Percentiles rank a stretch among this genome's conserved stretches.
These are phyloP conservation scores for Telopea speciosissima DNA, from an alignment of 177 flowering plant genomes.

Conservation along the genomic window DNA sequence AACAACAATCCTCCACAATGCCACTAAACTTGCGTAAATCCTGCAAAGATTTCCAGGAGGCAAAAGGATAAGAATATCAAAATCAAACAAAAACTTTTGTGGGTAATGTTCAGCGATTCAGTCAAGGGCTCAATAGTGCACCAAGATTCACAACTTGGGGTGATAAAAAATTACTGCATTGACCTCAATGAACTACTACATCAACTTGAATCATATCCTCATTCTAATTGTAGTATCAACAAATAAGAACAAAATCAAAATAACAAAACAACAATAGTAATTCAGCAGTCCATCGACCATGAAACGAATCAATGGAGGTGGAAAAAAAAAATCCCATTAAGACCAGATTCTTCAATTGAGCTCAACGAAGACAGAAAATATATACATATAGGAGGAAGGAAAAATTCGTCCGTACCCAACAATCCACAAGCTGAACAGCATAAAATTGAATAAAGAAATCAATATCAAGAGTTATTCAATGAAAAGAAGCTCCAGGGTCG, in stretches of 20 bases:
- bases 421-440: neutral
- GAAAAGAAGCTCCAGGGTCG: neutral
- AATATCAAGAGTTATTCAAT: neutral
- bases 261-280: neutral
- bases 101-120: neutral
- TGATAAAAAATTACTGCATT: neutral
- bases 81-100: neutral
- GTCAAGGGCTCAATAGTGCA: neutral
- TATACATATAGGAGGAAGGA: neutral
- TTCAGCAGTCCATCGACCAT: neutral
- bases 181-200: neutral
- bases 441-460: neutral
- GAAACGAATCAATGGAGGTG: neutral
- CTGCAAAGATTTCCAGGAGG: conserved; percentile 25
- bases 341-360: neutral
- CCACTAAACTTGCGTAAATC: conserved; percentile 60
- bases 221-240: neutral
- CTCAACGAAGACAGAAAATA: neutral
- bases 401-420: neutral
- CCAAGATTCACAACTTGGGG: neutral
- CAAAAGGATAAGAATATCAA: neutral
- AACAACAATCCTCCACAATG: conserved; percentile 90
- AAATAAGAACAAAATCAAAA: neutral
- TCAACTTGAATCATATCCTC: neutral
- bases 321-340: neutral